phyloP scores from a whole-genome alignment of 768 basidiomycete species.

The Lactarius evosmus region DNA sequence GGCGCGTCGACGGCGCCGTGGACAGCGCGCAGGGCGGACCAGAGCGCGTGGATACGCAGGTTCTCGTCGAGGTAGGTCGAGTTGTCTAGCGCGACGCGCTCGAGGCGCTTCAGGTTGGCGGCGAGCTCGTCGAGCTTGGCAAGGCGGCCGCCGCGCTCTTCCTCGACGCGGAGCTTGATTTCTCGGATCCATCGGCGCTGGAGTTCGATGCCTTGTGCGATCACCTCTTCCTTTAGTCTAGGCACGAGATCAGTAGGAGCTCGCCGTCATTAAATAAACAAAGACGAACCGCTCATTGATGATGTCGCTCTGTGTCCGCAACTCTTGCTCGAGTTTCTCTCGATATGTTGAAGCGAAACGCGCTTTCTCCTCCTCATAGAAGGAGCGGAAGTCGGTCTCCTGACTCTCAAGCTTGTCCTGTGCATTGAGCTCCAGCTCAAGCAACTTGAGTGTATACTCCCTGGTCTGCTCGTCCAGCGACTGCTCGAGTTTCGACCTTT shows the following conservation, averaged over 20 bases:
- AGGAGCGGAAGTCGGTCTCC: slow-evolving; percentile 80
- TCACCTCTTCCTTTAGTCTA: slow-evolving; percentile 90
- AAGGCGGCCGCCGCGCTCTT: slow-evolving; percentile 92
- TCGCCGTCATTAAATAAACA: not conserved
- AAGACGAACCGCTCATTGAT: slow-evolving; percentile 87
- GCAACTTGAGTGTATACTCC: slow-evolving; percentile 77
- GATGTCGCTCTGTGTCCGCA: slow-evolving; percentile 83
- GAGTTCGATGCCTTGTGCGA: slow-evolving; percentile 95
- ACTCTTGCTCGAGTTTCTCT: slow-evolving; percentile 80
- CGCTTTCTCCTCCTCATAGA: slow-evolving; percentile 74
- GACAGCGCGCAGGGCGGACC: slow-evolving; percentile 87
- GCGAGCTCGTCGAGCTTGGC: slow-evolving; percentile 94
- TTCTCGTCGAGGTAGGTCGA: slow-evolving; percentile 90
- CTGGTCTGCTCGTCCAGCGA: slow-evolving; percentile 77
- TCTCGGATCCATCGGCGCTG: slow-evolving; percentile 96
- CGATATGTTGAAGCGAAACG: slow-evolving; percentile 75
- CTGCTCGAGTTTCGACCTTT: slow-evolving; percentile 61
- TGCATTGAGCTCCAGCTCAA: slow-evolving; percentile 81
- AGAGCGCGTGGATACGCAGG: slow-evolving; percentile 84
- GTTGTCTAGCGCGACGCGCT: slow-evolving; percentile 89
- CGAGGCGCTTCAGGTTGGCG: slow-evolving; percentile 84
- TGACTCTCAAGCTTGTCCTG: slow-evolving; percentile 83
- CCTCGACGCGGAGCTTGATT: slow-evolving; percentile 92
- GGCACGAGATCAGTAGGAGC: not conserved
- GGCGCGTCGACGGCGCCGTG: slow-evolving; percentile 59